Percentiles rank a stretch among this genome's conserved stretches.
These are phyloP conservation scores for Pseudofabraea citricarpa DNA, from an alignment of 2,329 filamentous ascomycete species.

Conservation along the genomic window DNA sequence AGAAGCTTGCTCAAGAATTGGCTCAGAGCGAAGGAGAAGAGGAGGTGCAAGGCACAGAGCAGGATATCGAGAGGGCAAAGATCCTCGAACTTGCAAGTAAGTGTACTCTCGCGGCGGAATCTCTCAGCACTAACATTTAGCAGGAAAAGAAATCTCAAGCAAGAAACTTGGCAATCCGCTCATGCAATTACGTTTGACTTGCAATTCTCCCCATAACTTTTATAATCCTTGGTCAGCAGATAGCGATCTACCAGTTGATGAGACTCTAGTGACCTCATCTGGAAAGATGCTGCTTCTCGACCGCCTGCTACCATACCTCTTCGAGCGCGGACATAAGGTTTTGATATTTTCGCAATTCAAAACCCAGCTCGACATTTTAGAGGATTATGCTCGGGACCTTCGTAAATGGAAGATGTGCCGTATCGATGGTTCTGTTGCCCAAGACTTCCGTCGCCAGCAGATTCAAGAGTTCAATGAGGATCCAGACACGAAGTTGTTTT, in stretches of 20 bases:
- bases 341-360: slow-evolving; percentile 97
- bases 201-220: slow-evolving; percentile 94
- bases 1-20: slow-evolving; percentile 64
- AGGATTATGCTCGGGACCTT: slow-evolving; percentile 78
- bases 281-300: slow-evolving; percentile 97
- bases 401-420: slow-evolving; percentile 78
- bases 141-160: slow-evolving; percentile 75
- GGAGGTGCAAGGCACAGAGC: slow-evolving; percentile 40
- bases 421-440: slow-evolving; percentile 83
- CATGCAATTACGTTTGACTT: slow-evolving; percentile 86
- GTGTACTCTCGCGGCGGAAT: no score
- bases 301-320: slow-evolving; percentile 71
- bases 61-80: slow-evolving; percentile 60
- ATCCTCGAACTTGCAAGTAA: slow-evolving; percentile 73
- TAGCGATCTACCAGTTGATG: slow-evolving; percentile 60
- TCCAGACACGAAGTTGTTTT: slow-evolving; percentile 66
- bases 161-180: slow-evolving; percentile 94
- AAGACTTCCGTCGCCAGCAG: slow-evolving; percentile 63
- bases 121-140: no score
- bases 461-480: slow-evolving; percentile 71
- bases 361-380: slow-evolving; percentile 84
- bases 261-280: slow-evolving; percentile 77
- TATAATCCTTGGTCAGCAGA: slow-evolving; percentile 80
- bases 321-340: slow-evolving; percentile 76
- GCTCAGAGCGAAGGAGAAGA: slow-evolving; percentile 41